phyloP scores from a whole-genome alignment of 768 basidiomycete genomes.

The Serendipita indica region DNA sequence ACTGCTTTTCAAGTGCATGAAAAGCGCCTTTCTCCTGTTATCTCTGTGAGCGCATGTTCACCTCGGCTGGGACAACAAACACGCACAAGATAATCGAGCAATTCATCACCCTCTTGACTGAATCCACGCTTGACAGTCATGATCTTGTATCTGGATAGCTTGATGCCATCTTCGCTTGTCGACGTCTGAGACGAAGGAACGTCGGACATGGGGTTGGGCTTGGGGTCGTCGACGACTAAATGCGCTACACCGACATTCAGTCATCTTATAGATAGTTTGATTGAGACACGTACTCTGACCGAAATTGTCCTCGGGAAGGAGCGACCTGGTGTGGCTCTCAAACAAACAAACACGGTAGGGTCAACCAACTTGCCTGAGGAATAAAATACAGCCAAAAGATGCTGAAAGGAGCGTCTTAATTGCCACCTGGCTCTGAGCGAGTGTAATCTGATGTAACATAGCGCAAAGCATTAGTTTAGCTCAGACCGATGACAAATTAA shows the following conservation, averaged over 20 bases:
- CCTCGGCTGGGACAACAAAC: conserved; percentile 16
- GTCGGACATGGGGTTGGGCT: conserved; percentile 43
- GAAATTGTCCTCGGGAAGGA: conserved; percentile 71
- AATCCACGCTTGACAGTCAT: conserved; percentile 61
- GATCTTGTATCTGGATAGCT: conserved; percentile 47
- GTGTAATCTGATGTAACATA: neutral
- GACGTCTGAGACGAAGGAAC: conserved; percentile 21
- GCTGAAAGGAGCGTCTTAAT: conserved; percentile 6
- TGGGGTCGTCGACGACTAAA: conserved; percentile 3
- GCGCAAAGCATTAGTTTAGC: neutral
- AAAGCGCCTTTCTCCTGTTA: conserved; percentile 74
- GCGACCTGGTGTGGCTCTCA: conserved; percentile 10
- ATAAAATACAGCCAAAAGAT: conserved; percentile 3
- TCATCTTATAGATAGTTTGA: neutral
- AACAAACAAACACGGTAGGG: neutral
- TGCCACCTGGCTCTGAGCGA: conserved; percentile 6
- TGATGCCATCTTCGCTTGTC: conserved; percentile 22
- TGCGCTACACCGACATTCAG: conserved; percentile 8
- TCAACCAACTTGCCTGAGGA: neutral
- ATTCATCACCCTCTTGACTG: conserved; percentile 67
- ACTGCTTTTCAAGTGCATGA: conserved; percentile 71
- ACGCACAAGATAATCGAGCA: conserved; percentile 64
- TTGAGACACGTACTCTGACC: conserved; percentile 34
- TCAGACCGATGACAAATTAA: no score
- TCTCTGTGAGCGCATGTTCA: neutral